Base-by-base conservation (phyloP, 257 asterid genomes). In the Gentiana straminea region DNA sequence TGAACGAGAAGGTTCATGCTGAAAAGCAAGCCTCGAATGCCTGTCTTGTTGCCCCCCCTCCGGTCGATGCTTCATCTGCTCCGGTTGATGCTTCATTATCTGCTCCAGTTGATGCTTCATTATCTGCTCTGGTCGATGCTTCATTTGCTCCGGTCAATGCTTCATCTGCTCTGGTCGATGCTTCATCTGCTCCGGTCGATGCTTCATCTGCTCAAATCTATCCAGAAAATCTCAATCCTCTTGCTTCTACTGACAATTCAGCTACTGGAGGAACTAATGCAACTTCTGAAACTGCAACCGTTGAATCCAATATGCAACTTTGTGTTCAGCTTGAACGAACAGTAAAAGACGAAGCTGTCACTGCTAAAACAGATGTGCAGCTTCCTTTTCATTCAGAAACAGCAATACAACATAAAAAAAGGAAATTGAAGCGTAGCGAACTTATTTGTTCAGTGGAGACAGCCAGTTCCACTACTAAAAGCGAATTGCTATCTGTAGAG, bases 141-240 rank as follows among this genome's bases (percentile, higher is more conserved):
- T 74, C 69, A 45, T 41, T 8, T 41, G 7, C 3, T 41, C 46
- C 7, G 4, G 46, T 41, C 46, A 1, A 24, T 24, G 24, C 24
- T 58, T 74, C 69, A 45, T 41, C 46, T 41, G 7, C 3, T 41
- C 46, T 1, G 4, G 46, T 41, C 46, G 24, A 24, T 24, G 24
- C 24, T 24, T 24, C 24, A 24, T 24, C 46, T 41, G 46, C 7
- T 41, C 46, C 46, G 9, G 9, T 41, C 35, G 74, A 63, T 52
- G 64, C 61, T 58, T 74, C 69, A 45, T 65, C 75, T 60, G 61
- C 59, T 60, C 73, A 58, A 13, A 13, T 35, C 51, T 61, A 43
- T 55, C 57, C 45, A 8, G 55, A 53, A 41, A 41, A 41, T 41
- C 7, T 1, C 9, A 41, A 7, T 5, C 46, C 46, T 41, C 46